A percentile compares a stretch with the other conserved stretches of the same genome.
These are phyloP conservation scores for Hymenoscyphus fraxineus DNA, from an alignment of 2,329 filamentous ascomycete genomes.

Conservation along the genomic window DNA sequence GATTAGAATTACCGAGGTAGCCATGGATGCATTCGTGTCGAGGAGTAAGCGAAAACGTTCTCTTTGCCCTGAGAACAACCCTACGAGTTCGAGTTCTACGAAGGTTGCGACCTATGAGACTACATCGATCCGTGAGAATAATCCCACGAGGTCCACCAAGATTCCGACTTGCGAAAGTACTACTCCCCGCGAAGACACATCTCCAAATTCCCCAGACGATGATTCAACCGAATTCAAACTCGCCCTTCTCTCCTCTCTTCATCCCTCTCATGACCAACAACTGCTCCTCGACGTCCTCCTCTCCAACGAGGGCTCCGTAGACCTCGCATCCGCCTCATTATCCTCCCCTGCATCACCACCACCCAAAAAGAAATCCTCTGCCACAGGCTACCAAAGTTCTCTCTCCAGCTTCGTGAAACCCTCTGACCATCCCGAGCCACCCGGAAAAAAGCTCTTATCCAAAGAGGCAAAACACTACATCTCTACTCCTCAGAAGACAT, in stretches of 20 bases:
- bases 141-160: background rate
- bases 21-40: slow-evolving; percentile 52
- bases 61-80: slow-evolving; percentile 8
- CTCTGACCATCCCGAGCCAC: slow-evolving; percentile 13
- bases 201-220: slow-evolving; percentile 39
- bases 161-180: background rate
- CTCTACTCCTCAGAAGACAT: slow-evolving; percentile 80
- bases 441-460: slow-evolving; percentile 51
- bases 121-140: slow-evolving; percentile 15
- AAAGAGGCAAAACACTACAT: slow-evolving; percentile 80
- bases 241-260: slow-evolving; percentile 74
- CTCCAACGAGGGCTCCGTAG: slow-evolving; percentile 72
- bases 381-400: slow-evolving; percentile 58
- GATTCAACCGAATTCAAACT: slow-evolving; percentile 89
- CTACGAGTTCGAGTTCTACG: background rate
- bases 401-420: slow-evolving; percentile 46
- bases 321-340: slow-evolving; percentile 58
- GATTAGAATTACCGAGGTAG: background rate
- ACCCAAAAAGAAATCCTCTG: slow-evolving; percentile 30
- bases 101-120: background rate
- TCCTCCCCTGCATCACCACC: slow-evolving; percentile 25
- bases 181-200: slow-evolving; percentile 26
- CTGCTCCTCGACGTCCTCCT: slow-evolving; percentile 75
- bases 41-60: slow-evolving; percentile 49
- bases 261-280: slow-evolving; percentile 60